Conservation (phyloP, 129 eudicot species). For the Solidago caesia region DNA sequence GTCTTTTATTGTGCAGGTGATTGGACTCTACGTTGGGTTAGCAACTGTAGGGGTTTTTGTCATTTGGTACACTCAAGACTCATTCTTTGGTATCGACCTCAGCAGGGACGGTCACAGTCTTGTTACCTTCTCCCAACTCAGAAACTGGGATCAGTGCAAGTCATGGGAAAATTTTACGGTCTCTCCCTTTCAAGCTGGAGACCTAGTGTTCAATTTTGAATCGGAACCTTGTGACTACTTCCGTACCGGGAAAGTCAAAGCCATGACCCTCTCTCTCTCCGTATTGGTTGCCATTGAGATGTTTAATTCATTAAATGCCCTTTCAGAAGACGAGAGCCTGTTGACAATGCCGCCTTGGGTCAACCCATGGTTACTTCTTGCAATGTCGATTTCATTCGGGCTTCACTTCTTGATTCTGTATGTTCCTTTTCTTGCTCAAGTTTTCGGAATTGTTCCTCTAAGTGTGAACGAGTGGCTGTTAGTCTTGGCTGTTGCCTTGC, state of each 20-base stretch:
- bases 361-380: conserved; percentile 81
- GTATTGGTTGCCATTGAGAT: conserved; percentile 84
- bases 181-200: conserved; percentile 60
- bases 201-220: conserved; percentile 42
- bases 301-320: conserved; percentile 84
- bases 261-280: conserved; percentile 77
- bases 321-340: conserved; percentile 80
- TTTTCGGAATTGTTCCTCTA: conserved; percentile 81
- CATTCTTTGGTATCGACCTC: conserved; percentile 75
- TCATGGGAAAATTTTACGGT: conserved; percentile 70
- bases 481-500: conserved; percentile 74
- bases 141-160: conserved; percentile 76
- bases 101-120: conserved; percentile 72
- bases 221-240: conserved; percentile 82
- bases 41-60: conserved; percentile 86
- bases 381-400: conserved; percentile 80
- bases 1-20: conserved; percentile 44
- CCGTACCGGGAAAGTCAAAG: conserved; percentile 68
- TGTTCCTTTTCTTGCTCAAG: conserved; percentile 79
- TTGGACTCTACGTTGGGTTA: conserved; percentile 77
- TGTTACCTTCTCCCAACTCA: conserved; percentile 64
- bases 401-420: conserved; percentile 79
- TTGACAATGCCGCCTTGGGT: conserved; percentile 94
- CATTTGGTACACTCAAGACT: conserved; percentile 73
- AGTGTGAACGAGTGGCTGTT: conserved; percentile 83